Evolutionary conservation across 495 filamentous ascomycete genomes (phyloP), one percentile per base, ranked within the genome.

Genomic region (Penicillium simplicissimum): DNA sequence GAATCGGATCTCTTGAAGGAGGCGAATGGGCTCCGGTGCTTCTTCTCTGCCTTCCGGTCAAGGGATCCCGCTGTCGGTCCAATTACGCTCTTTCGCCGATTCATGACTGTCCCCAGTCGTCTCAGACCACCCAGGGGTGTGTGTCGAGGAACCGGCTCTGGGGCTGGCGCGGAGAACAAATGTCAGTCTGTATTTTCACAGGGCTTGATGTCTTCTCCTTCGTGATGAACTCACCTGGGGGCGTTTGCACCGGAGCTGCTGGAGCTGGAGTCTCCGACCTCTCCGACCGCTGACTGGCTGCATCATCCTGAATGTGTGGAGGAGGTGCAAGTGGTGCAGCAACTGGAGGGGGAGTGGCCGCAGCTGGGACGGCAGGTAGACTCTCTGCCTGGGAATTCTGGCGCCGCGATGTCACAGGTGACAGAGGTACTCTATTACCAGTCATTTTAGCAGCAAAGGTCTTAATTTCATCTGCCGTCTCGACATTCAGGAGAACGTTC

Each of bases 391-490:
- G 69, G 13, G 65, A 61, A 2, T 56, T 49, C 8, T 69, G 59
- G 37, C 69, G 63, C 51, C 61, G 62, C n/a, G 63, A 52, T n/a
- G 55, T 35, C 28, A 55, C 52, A 14, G 64, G 66, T 42, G 61
- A 59, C 48, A 59, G 10, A 19, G 63, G 64, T 13, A 37, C 49
- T 13, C 69, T 58, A 8, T 33, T 56, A 19, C 78, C 78, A 40
- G 68, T 74, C 58, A 81, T 73, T 65, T 79, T 84, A 2, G 86
- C 74, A 6, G 87, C 87, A 73, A 95, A 98, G 28, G 87, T 90
- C 71, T 91, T 92, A 57, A 98, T 96, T 73, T 99, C 96, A 70
- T 90, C 89, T 38, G 84, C 83, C 1, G 92, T 96, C 74, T 91
- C 88, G 17, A 98, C 85, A 62, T 96, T 96, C 35, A 99, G 82